Conservation (phyloP, 2,329 filamentous ascomycete species). For the Elsinoe arachidis region DNA sequence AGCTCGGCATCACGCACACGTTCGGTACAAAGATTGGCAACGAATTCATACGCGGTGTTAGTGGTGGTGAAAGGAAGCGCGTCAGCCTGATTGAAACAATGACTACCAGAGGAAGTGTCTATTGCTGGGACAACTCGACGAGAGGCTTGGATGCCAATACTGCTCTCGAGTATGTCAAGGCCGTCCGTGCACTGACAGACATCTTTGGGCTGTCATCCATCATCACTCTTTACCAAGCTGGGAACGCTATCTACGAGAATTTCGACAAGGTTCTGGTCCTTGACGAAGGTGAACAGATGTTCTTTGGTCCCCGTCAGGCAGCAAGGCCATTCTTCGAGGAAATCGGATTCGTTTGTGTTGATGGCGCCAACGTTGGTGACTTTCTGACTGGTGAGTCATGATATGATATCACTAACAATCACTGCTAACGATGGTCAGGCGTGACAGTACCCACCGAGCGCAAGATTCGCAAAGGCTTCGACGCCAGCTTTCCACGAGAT, state of each 20-base stretch:
- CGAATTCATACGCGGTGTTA: slow-evolving; percentile 53
- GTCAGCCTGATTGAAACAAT: slow-evolving; percentile 51
- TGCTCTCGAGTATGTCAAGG: slow-evolving; percentile 50
- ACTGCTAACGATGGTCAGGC: too few species aligned
- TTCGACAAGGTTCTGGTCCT: slow-evolving; percentile 70
- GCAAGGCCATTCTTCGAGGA: slow-evolving; percentile 59
- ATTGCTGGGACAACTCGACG: slow-evolving; percentile 40
- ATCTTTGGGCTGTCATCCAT: slow-evolving; percentile 42
- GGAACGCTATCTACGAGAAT: slow-evolving; percentile 47
- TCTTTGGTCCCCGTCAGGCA: slow-evolving; percentile 54
- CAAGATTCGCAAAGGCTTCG: too few species aligned
- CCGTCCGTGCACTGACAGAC: slow-evolving; percentile 43
- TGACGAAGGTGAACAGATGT: slow-evolving; percentile 71
- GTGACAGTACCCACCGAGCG: too few species aligned
- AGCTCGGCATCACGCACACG: slow-evolving; percentile 44
- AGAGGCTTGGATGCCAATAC: slow-evolving; percentile 48
- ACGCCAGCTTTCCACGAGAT: too few species aligned
- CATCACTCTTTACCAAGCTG: slow-evolving; percentile 51
- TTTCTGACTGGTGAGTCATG: too few species aligned
- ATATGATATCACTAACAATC: too few species aligned
- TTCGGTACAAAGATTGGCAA: slow-evolving; percentile 48
- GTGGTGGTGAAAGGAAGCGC: slow-evolving; percentile 49
- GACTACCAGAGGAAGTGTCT: slow-evolving; percentile 32
- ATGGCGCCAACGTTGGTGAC: slow-evolving; percentile 59
- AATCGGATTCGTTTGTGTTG: slow-evolving; percentile 60